Evolutionary conservation across 1,284 basidiomycete species (phyloP).

Genomic region (Bothia castanella): DNA sequence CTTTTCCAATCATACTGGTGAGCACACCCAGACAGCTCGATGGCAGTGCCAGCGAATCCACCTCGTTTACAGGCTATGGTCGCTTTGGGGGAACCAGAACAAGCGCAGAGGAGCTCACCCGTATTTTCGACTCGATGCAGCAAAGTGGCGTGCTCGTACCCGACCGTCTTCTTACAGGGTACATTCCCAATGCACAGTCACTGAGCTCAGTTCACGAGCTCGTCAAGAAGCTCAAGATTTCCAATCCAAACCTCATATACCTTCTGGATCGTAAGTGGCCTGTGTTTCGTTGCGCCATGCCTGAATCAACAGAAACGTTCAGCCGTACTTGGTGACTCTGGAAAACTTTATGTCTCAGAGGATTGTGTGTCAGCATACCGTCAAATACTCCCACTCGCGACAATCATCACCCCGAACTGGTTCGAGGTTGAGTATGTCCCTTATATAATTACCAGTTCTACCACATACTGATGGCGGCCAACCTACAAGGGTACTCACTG

Average conservation of each 20-base stretch:
- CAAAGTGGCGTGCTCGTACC: constrained; percentile 64
- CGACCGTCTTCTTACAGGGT: constrained; percentile 76
- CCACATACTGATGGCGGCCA: constrained; percentile 10
- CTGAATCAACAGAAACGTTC: constrained; percentile 49
- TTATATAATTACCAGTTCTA: not conserved
- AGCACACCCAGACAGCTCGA: constrained; percentile 19
- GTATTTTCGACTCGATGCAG: constrained; percentile 67
- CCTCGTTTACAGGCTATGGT: constrained; percentile 60
- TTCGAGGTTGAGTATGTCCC: constrained; percentile 91
- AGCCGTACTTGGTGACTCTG: constrained; percentile 93
- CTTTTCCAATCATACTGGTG: constrained; percentile 91
- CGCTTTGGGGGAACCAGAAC: constrained; percentile 72
- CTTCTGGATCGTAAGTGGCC: constrained; percentile 79
- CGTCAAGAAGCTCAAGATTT: constrained; percentile 55
- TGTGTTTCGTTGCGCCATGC: constrained; percentile 5
- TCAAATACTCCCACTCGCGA: constrained; percentile 72
- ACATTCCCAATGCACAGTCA: constrained; percentile 84
- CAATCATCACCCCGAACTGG: constrained; percentile 96
- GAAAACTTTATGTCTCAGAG: constrained; percentile 81
- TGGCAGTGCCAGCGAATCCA: not conserved
- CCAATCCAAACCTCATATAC: constrained; percentile 69
- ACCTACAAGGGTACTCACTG: constrained; percentile 64
- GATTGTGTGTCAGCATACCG: constrained; percentile 90
- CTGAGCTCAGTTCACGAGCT: constrained; percentile 65
- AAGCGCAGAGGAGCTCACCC: constrained; percentile 60